Conservation (phyloP, 352 stramenopile species). For the Phytophthora tentaculata region DNA sequence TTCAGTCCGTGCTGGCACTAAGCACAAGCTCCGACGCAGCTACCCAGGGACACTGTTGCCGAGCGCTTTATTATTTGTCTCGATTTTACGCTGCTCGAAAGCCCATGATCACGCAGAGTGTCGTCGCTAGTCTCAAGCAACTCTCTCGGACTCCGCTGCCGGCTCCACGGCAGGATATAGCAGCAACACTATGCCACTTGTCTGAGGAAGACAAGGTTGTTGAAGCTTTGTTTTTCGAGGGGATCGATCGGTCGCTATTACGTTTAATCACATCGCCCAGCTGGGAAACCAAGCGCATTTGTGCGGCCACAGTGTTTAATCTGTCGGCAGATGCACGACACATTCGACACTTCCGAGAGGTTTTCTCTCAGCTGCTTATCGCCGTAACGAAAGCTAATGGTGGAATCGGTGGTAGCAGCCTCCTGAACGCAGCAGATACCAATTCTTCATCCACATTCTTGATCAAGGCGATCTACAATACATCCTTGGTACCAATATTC, state of each 20-base stretch:
- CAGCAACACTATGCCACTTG: constrained; percentile 70
- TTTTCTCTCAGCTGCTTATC: constrained; percentile 65
- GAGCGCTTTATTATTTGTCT: constrained; percentile 71
- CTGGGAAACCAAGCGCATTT: constrained; percentile 74
- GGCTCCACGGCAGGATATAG: constrained; percentile 59
- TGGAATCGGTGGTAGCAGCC: constrained; percentile 22
- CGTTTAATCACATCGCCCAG: constrained; percentile 52
- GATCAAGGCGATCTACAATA: constrained; percentile 79
- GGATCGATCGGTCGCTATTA: constrained; percentile 65
- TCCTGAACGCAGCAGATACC: constrained; percentile 13
- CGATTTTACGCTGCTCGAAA: constrained; percentile 49
- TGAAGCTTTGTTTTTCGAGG: constrained; percentile 72
- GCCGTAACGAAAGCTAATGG: constrained; percentile 24
- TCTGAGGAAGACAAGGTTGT: constrained; percentile 62
- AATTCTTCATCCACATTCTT: constrained; percentile 46
- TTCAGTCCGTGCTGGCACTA: constrained; percentile 62
- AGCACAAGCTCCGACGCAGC: constrained; percentile 49
- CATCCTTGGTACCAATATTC: constrained; percentile 59
- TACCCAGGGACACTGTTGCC: constrained; percentile 71
- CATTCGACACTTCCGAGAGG: constrained; percentile 73
- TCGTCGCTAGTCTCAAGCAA: constrained; percentile 53
- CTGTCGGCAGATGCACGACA: constrained; percentile 61
- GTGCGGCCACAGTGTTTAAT: constrained; percentile 72
- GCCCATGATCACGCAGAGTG: constrained; percentile 56
- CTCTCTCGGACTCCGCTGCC: constrained; percentile 45